Evolutionary conservation across 352 stramenopile species (phyloP).

Genomic region (Globisporangium nagaii): DNA sequence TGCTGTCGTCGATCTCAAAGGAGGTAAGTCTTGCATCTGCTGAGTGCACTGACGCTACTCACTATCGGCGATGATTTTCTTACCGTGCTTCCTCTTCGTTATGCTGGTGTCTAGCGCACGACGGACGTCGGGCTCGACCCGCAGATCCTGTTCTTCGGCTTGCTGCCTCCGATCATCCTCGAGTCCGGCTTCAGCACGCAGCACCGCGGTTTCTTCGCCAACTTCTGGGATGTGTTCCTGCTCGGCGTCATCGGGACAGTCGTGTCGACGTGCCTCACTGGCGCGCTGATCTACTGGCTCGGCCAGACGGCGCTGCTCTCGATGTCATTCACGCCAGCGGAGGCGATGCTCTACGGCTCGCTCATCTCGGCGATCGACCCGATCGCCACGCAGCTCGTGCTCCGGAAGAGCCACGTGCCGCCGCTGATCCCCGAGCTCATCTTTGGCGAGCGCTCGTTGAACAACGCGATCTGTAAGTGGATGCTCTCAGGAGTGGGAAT

Average conservation of each 20-base stretch:
- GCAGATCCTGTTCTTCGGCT: conserved; percentile 55
- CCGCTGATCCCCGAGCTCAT: conserved; percentile 91
- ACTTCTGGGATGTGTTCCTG: conserved; percentile 37
- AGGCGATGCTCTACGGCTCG: conserved; percentile 87
- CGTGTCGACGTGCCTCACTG: conserved; percentile 43
- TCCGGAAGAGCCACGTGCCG: conserved; percentile 73
- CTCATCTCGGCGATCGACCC: conserved; percentile 92
- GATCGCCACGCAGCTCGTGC: conserved; percentile 88
- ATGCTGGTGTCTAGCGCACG: conserved; percentile 23
- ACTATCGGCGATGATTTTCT: too few species aligned
- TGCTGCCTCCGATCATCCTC: conserved; percentile 60
- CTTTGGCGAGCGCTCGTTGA: conserved; percentile 91
- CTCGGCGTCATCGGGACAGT: conserved; percentile 46
- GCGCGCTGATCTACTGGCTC: conserved; percentile 36
- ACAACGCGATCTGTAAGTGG: conserved; percentile 71
- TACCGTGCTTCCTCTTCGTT: too few species aligned
- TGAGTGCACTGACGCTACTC: too few species aligned
- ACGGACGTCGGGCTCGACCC: conserved; percentile 42
- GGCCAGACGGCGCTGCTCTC: conserved; percentile 30
- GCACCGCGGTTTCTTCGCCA: conserved; percentile 55
- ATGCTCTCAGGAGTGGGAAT: too few species aligned
- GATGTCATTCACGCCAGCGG: conserved; percentile 67
- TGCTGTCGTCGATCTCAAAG: conserved; percentile 38
- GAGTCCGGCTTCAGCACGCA: conserved; percentile 64
- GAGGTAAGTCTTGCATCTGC: conserved; percentile 17